These are phyloP conservation scores for Knoxdaviesia capensis DNA, from an alignment of 2,329 filamentous ascomycete species.

Conservation along the genomic window DNA sequence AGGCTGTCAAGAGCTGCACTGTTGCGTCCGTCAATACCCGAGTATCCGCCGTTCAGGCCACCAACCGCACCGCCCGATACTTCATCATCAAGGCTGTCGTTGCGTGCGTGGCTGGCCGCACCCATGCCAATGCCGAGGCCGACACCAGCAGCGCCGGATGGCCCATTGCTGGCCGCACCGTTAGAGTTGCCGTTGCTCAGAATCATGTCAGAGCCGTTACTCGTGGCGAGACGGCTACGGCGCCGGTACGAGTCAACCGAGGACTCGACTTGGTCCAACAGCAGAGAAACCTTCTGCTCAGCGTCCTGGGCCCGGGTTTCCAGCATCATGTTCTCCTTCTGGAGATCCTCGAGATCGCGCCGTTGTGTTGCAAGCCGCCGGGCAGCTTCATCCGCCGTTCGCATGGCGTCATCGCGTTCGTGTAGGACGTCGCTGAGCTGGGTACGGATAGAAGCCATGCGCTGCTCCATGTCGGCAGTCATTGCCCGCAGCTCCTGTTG, in stretches of 20 bases:
- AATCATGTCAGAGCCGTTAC: conserved; percentile 25
- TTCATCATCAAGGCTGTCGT: conserved; percentile 38
- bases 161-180: no score
- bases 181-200: no score
- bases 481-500: conserved; percentile 49
- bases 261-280: conserved; percentile 84
- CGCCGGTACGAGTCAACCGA: conserved; percentile 91
- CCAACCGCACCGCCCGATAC: conserved; percentile 42
- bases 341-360: conserved; percentile 59
- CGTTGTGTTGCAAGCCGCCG: conserved; percentile 38
- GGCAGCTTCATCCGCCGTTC: conserved; percentile 29
- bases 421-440: conserved; percentile 45
- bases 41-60: conserved; percentile 11
- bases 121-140: conserved; percentile 15
- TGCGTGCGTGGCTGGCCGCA: conserved; percentile 21
- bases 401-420: conserved; percentile 48
- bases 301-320: conserved; percentile 76
- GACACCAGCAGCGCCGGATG: conserved; percentile 5
- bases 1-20: conserved; percentile 68
- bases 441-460: conserved; percentile 46
- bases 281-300: conserved; percentile 77
- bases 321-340: conserved; percentile 60
- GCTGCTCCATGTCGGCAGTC: conserved; percentile 46
- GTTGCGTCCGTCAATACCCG: conserved; percentile 26
- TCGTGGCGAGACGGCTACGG: conserved; percentile 38